A percentile compares a stretch with the other conserved stretches of the same genome.
Conservation (phyloP, 176 grass and related monocot species). For the Oryza rufipogon region DNA sequence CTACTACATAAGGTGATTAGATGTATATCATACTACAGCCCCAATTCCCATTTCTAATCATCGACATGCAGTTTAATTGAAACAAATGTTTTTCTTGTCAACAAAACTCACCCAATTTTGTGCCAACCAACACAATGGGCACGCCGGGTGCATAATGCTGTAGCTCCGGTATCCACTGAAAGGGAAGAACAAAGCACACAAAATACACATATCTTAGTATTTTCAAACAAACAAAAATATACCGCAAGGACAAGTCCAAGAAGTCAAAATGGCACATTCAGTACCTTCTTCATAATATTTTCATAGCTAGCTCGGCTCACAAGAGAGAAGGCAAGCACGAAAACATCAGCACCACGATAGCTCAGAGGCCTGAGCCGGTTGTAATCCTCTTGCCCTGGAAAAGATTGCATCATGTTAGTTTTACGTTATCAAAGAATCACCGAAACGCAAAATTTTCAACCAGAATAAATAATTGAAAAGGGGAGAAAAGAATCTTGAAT, state of each 20-base stretch:
- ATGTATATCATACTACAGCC: conserved; percentile 3
- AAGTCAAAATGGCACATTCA: background rate
- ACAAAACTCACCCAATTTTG: conserved; percentile 85
- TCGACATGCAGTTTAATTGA: conserved; percentile 28
- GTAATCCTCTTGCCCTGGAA: conserved; percentile 96
- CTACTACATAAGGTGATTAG: conserved; percentile 34
- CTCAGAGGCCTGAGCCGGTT: conserved; percentile 94
- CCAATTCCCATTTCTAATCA: conserved; percentile 12
- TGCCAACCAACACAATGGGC: conserved; percentile 91
- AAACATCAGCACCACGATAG: conserved; percentile 95
- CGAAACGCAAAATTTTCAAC: background rate
- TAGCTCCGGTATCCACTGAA: conserved; percentile 99
- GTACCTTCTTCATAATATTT: conserved; percentile 97
- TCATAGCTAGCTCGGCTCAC: conserved; percentile 99
- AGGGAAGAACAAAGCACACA: conserved; percentile 34
- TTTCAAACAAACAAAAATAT: background rate
- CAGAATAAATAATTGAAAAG: background rate
- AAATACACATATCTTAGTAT: conserved; percentile 5
- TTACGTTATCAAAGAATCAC: conserved; percentile 12
- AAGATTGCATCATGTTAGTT: conserved; percentile 23
- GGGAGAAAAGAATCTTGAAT: background rate
- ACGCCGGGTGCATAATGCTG: conserved; percentile 96
- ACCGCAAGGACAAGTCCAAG: background rate
- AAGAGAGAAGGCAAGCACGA: conserved; percentile 96
- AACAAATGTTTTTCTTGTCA: conserved; percentile 35